Conservation (phyloP, 2,329 filamentous ascomycete genomes). For the Graphium sp. region DNA sequence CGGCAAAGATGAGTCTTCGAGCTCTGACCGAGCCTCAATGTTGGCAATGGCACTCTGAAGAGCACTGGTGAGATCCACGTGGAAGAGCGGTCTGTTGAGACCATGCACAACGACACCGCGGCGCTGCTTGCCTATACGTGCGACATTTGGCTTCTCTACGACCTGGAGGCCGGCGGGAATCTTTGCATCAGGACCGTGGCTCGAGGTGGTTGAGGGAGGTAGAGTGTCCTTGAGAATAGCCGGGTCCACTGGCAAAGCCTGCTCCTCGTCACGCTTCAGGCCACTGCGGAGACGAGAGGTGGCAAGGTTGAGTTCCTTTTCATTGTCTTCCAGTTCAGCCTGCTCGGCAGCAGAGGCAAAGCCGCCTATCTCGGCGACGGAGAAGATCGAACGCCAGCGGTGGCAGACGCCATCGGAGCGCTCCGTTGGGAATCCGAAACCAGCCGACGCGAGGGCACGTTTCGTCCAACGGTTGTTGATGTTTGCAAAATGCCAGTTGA, state of each 20-base stretch:
- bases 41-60: conserved; percentile 77
- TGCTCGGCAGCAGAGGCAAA: conserved; percentile 49
- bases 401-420: conserved; percentile 24
- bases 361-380: conserved; percentile 72
- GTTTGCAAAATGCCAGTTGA: conserved; percentile 93
- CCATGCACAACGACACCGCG: conserved; percentile 49
- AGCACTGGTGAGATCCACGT: conserved; percentile 79
- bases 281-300: no score
- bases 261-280: no score
- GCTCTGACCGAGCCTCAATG: conserved; percentile 37
- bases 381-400: conserved; percentile 91
- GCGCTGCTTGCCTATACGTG: neutral
- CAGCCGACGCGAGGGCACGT: conserved; percentile 69
- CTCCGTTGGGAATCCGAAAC: conserved; percentile 68
- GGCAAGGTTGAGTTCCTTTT: conserved; percentile 15
- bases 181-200: conserved; percentile 2
- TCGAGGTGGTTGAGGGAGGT: neutral
- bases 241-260: no score
- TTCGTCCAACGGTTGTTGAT: conserved; percentile 94
- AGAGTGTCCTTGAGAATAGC: no score
- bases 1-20: no score
- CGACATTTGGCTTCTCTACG: no score
- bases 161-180: neutral
- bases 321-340: conserved; percentile 48
- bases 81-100: conserved; percentile 83